phyloP scores from a whole-genome alignment of 176 grass and related monocot species.

The Ananas comosus region DNA sequence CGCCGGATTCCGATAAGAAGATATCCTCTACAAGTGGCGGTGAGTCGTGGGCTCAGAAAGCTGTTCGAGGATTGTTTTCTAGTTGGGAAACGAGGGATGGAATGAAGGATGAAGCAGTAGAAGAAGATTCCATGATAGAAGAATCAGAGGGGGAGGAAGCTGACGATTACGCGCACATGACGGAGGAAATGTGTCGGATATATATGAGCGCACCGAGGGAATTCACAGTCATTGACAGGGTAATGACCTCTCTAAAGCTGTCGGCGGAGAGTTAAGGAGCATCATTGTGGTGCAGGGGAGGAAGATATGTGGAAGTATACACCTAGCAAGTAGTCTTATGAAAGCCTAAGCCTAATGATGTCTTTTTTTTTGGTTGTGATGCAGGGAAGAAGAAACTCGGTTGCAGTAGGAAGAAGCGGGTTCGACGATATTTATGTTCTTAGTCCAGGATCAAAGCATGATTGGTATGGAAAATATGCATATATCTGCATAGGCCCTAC shows the following conservation, averaged over 20 bases:
- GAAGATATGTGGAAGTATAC: no score
- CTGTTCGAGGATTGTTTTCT: neutral
- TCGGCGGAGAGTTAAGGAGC: no score
- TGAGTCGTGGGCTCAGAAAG: constrained; percentile 16
- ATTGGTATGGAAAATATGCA: constrained; percentile 70
- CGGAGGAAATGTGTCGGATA: constrained; percentile 41
- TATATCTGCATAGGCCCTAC: constrained; percentile 60
- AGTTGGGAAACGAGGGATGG: neutral
- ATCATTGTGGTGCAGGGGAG: no score
- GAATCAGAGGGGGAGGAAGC: constrained; percentile 59
- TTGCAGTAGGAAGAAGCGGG: constrained; percentile 49
- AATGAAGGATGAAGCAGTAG: neutral
- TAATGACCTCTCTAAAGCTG: constrained; percentile 10
- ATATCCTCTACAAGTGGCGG: neutral
- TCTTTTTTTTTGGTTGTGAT: constrained; percentile 1
- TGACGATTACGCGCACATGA: constrained; percentile 60
- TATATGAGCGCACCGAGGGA: constrained; percentile 53
- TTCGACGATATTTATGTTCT: constrained; percentile 67
- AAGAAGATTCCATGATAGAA: neutral
- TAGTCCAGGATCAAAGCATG: constrained; percentile 65
- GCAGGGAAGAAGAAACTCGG: constrained; percentile 73
- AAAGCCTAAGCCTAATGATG: neutral
- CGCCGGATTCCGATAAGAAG: constrained; percentile 20
- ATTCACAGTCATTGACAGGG: constrained; percentile 70
- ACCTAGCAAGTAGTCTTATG: no score